Evolutionary conservation across 2,329 filamentous ascomycete species (phyloP).

Genomic region (Exophiala lecanii-corni): DNA sequence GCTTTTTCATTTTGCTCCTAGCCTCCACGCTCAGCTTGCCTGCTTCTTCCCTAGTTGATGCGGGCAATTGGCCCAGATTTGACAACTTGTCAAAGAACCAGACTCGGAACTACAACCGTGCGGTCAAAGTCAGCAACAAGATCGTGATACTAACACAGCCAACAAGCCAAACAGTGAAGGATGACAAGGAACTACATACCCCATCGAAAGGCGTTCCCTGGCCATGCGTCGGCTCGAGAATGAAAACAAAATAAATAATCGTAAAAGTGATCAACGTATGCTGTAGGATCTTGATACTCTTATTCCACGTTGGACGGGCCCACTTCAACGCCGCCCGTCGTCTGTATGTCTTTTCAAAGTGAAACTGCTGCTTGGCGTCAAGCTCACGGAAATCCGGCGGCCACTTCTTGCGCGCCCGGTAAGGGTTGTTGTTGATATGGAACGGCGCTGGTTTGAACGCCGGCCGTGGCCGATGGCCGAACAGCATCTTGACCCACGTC

Average conservation of each 20-base stretch:
- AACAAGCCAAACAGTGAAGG: too few species aligned
- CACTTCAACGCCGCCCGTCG: slow-evolving; percentile 58
- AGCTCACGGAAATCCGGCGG: slow-evolving; percentile 60
- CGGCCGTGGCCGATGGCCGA: slow-evolving; percentile 18
- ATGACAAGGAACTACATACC: too few species aligned
- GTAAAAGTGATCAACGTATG: slow-evolving; percentile 44
- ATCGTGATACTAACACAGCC: background rate
- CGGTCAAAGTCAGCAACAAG: background rate
- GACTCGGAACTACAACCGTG: slow-evolving; percentile 11
- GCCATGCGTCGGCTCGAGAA: slow-evolving; percentile 20
- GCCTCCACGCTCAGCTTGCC: slow-evolving; percentile 20
- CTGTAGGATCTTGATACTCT: slow-evolving; percentile 54
- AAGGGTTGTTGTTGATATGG: slow-evolving; percentile 47
- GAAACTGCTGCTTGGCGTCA: slow-evolving; percentile 62
- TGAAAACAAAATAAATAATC: slow-evolving; percentile 25
- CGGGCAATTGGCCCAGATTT: slow-evolving; percentile 17
- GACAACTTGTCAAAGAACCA: slow-evolving; percentile 24
- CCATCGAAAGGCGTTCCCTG: slow-evolving; percentile 24
- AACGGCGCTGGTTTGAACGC: slow-evolving; percentile 23
- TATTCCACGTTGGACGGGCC: slow-evolving; percentile 54
- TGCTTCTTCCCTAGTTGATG: slow-evolving; percentile 16
- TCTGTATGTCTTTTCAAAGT: slow-evolving; percentile 62
- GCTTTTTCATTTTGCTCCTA: slow-evolving; percentile 11
- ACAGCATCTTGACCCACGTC: slow-evolving; percentile 19
- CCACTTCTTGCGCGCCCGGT: slow-evolving; percentile 58